phyloP scores from a whole-genome alignment of 148 eudicot genomes.

The Camellia lanceoleosa region DNA sequence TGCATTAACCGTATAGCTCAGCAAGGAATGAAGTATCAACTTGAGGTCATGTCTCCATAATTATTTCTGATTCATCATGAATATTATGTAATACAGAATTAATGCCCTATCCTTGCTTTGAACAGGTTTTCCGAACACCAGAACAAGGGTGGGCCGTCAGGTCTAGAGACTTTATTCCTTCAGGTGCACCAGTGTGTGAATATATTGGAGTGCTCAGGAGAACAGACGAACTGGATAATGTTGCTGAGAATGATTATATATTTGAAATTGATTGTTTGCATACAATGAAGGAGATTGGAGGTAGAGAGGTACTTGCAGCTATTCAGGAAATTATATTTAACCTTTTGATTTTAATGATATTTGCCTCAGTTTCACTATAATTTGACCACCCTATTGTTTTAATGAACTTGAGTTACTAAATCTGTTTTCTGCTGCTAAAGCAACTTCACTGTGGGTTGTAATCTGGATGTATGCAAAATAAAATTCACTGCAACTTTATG shows the following conservation, averaged over 20 bases:
- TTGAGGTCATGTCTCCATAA: constrained; percentile 33
- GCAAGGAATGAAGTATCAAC: constrained; percentile 33
- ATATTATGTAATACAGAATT: neutral
- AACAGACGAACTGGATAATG: constrained; percentile 48
- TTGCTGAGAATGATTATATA: constrained; percentile 38
- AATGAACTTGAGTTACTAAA: too few species aligned
- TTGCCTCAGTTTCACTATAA: too few species aligned
- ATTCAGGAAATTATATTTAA: neutral
- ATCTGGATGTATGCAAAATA: too few species aligned
- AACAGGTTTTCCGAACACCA: constrained; percentile 28
- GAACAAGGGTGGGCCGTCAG: constrained; percentile 61
- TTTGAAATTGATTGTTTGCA: constrained; percentile 61
- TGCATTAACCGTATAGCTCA: constrained; percentile 46
- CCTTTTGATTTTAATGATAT: neutral
- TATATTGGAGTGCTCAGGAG: constrained; percentile 44
- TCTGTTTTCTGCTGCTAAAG: too few species aligned
- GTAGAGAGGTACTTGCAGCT: constrained; percentile 44
- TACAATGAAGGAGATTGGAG: constrained; percentile 59
- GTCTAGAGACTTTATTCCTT: constrained; percentile 48
- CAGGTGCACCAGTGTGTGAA: constrained; percentile 56
- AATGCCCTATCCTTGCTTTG: neutral
- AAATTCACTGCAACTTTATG: too few species aligned
- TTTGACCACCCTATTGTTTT: neutral
- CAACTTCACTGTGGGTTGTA: too few species aligned
- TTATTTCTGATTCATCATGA: neutral